Evolutionary conservation across 2,329 filamentous ascomycete genomes (phyloP), one percentile per base, ranked within the genome.

Genomic region (Aspergillus viridinutans): DNA sequence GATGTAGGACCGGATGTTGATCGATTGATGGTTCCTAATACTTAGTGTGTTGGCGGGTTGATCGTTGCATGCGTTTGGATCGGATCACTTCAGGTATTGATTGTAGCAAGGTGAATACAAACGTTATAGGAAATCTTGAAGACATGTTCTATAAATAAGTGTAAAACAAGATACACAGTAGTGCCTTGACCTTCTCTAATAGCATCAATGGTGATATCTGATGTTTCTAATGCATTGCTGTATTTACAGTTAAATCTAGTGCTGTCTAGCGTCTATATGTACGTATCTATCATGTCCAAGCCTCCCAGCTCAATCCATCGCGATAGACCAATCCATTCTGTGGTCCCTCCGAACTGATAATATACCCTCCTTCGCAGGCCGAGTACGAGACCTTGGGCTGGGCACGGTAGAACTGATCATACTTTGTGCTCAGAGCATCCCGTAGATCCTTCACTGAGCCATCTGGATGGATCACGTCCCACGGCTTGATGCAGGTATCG

Each of bases 331-430:
- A 50, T 21, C 56, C 56, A 5, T 60, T 60, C 57, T 72, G 71
- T 0, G 72, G 69, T 1, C 74, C 73, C 54, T 77, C 74, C 0
- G 68, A 66, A 3, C 69, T 70, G 1, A 72, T 28, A 0, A 76
- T 61, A 56, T 76, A 74, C 2, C 72, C 74, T 6, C 57, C 54
- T 50, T 71, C 72, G 49, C 74, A 77, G 32, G 65, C 66, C 12
- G 66, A 62, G 56, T 71, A 77, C 0, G 65, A 65, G 0, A 77
- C 71, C 45, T 57, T 68, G 1, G 67, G 64, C 49, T 75, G 72
- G 0, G 53, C 28, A 0, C 53, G 20, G 53, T 77, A 77, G 43
- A 76, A 75, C 0, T 21, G 45, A 56, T 77, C 72, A 28, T 68
- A 74, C 3, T 58, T 28, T 8, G 54, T 17, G 17, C 64, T 29